Base-by-base conservation (phyloP, 2,329 filamentous ascomycete species). In the Chalaropsis thielavioides region DNA sequence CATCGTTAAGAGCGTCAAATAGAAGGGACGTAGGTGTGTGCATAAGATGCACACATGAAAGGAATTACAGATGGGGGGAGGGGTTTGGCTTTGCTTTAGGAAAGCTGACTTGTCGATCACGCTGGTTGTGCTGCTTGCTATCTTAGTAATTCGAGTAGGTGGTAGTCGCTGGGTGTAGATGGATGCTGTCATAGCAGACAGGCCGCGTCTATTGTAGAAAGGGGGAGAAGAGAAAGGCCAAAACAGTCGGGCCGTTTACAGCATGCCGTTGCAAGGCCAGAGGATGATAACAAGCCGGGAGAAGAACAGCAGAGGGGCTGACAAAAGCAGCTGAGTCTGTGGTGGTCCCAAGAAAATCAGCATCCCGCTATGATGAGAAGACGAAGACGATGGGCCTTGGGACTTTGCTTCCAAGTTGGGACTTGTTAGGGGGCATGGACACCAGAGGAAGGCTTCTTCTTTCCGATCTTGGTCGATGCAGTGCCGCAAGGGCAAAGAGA, bases 181-280 rank as follows among this genome's bases (percentile, higher is more conserved):
- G 35, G 7, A 38, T 38, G 35, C 35, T 8, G 35, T 38, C 35
- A 38, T 38, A 38, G 35, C 35, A 38, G 35, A 8, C 35, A 4
- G 35, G 35, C 8, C 35, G 43, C n/a, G 43, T 46, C 15, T 46
- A 46, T 15, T 46, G 43, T 19, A 5, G 17, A 31, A 15, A 17
- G 24, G 15, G 27, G 15, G 10, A 58, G 4, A n/a, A n/a, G 17
- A 19, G 51, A 17, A 58, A 56, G 15, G 24, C 15, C 24, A 35
- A n/a, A 58, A 2, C 17, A 58, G 51, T 58, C 51, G 27, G 60
- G 60, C 60, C 60, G 60, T 62, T 43, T 46, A 46, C 43, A 62
- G 13, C 41, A 62, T 62, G 60, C 43, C 41, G 41, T 13, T 35
- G 24, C 3, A 2, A 19, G 56, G 56, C 27, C 31, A 59, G 56